Base-by-base conservation (phyloP, 2,329 filamentous ascomycete genomes). In the Fusarium sp. region DNA sequence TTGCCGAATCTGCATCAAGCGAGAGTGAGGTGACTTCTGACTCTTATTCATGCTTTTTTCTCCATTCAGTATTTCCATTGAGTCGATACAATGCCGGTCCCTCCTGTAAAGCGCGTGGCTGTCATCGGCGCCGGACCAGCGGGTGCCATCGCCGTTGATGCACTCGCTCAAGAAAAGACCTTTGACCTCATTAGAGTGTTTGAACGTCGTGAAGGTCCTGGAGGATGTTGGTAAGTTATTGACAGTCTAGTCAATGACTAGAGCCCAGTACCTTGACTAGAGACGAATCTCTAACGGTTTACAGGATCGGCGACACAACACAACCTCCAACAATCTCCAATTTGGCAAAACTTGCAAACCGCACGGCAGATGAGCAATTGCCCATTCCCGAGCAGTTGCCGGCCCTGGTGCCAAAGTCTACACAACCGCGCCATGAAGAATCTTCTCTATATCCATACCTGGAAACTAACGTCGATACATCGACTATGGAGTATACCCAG, bases 101-200 rank as follows among this genome's bases (percentile, higher is more conserved):
- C 65, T 47, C 47, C 60, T 3, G 45, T 67, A 7, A 79, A 78
- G 54, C 75, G 79, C 33, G 84, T 91, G 14, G 88, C 88, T 19
- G 83, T 91, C 7, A 88, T 91, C 69, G 88, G 88, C 8, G 83
- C 87, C 4, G 88, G 88, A 7, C 88, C 89, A 8, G 82, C 86
- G 5, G 88, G 88, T 4, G 85, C 86, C 14, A 89, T 90, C 57
- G 78, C 87, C 0, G 84, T 89, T 5, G 87, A 91, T 79, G 88
- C 88, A 6, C 76, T 91, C 31, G 83, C 82, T 26, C 83, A 87
- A 72, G 89, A 91, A 73, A 81, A 87, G 64, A 73, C 79, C 1
- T 91, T 91, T 70, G 85, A 89, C 60, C 76, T 80, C 3, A 87
- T 90, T 56, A 83, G 86, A 7, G 87, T 91, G 0, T 91, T 91